These are phyloP conservation scores for Purshia tridentata DNA, from an alignment of 306 rosid genomes.

Conservation along the genomic window DNA sequence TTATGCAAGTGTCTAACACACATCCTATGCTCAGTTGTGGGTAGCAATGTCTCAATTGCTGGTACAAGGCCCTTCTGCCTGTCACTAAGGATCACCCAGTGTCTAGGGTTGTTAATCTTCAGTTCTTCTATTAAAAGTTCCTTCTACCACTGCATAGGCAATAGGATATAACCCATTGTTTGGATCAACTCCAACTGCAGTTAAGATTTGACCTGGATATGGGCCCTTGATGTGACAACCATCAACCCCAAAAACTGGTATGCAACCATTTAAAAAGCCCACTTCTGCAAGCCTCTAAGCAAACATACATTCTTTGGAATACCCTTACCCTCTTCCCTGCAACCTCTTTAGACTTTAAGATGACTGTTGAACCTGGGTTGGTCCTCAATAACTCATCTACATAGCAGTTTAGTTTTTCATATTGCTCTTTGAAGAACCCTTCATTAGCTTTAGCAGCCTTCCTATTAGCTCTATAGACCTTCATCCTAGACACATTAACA, in stretches of 20 bases:
- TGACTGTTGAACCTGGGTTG: no score
- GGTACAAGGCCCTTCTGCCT: background rate
- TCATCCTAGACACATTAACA: no score
- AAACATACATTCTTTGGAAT: no score
- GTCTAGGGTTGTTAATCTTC: background rate
- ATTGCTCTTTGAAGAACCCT: no score
- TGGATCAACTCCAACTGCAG: background rate
- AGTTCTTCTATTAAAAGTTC: background rate
- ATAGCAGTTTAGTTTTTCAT: no score
- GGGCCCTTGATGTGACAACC: background rate
- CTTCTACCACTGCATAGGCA: background rate
- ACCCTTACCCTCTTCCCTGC: no score
- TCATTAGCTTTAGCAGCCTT: no score
- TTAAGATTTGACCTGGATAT: background rate
- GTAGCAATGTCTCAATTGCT: background rate
- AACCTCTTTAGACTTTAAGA: no score
- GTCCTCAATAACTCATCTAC: no score
- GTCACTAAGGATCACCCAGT: background rate
- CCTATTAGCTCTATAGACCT: no score
- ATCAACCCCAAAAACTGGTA: background rate
- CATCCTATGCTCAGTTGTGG: background rate
- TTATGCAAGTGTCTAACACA: background rate
- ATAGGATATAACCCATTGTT: background rate
- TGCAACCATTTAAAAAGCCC: no score
- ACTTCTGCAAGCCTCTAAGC: no score